These are phyloP conservation scores for Berberis vulgaris DNA, from an alignment of 164 flowering plant species.

Conservation along the genomic window DNA sequence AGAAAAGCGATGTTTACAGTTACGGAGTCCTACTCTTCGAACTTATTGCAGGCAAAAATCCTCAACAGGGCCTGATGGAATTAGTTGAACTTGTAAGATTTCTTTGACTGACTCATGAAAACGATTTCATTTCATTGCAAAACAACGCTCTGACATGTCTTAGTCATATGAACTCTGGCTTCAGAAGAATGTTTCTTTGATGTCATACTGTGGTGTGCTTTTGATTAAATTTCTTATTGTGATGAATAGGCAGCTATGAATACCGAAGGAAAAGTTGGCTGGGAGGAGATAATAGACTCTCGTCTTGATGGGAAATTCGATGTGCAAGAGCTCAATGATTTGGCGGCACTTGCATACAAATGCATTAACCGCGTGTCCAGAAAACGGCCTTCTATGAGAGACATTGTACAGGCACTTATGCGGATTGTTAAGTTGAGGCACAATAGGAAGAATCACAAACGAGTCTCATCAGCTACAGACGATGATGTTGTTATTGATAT, in stretches of 20 bases:
- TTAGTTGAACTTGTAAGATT: constrained; percentile 81
- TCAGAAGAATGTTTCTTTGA: no score
- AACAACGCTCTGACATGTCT: no score
- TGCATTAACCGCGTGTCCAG: constrained; percentile 56
- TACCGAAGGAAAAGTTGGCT: constrained; percentile 66
- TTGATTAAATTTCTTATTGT: not conserved
- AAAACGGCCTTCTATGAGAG: constrained; percentile 82
- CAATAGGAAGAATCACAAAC: constrained; percentile 37
- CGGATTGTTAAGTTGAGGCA: constrained; percentile 44
- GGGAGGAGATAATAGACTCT: constrained; percentile 92
- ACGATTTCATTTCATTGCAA: not conserved
- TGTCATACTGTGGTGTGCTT: no score
- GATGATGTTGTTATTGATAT: constrained; percentile 51
- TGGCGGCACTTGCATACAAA: constrained; percentile 74
- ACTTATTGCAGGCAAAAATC: constrained; percentile 81
- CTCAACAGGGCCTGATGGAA: constrained; percentile 90
- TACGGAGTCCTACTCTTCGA: constrained; percentile 92
- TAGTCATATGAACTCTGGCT: no score
- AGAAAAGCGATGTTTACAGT: constrained; percentile 92
- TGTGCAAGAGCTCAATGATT: constrained; percentile 58
- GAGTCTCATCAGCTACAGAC: constrained; percentile 32
- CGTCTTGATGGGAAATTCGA: constrained; percentile 63
- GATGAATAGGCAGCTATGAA: constrained; percentile 73
- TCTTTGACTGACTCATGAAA: not conserved
- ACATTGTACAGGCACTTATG: constrained; percentile 69